Evolutionary conservation across 2,329 filamentous ascomycete species (phyloP).

Genomic region (Dactylellina parvicollis): DNA sequence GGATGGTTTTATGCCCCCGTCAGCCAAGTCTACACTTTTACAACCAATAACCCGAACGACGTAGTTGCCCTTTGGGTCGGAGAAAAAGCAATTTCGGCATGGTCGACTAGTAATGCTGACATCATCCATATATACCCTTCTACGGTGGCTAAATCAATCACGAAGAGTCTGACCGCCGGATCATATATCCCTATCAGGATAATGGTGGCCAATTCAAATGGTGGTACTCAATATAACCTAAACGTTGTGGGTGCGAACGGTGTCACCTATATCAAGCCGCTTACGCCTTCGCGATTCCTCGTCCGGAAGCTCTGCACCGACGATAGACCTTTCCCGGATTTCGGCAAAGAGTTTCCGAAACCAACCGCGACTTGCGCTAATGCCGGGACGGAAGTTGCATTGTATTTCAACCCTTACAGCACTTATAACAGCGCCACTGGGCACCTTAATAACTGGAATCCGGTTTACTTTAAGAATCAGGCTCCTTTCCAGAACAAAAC

Average conservation of each 20-base stretch:
- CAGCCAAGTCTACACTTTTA: not conserved
- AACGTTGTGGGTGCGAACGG: not conserved
- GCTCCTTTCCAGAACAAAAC: not conserved
- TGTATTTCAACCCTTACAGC: not conserved
- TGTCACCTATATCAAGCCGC: not conserved
- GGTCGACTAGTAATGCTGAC: not conserved
- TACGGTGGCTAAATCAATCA: not conserved
- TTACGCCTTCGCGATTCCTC: not conserved
- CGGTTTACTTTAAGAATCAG: too few species aligned
- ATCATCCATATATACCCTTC: not conserved
- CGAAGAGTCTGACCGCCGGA: not conserved
- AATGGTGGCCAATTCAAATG: not conserved
- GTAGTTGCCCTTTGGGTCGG: not conserved
- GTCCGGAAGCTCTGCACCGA: not conserved
- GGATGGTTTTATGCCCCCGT: not conserved
- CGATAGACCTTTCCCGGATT: not conserved
- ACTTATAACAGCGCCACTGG: not conserved
- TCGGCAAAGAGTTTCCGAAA: not conserved
- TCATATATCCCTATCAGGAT: not conserved
- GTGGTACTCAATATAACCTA: not conserved
- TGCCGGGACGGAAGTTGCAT: not conserved
- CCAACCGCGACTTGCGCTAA: not conserved
- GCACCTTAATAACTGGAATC: too few species aligned
- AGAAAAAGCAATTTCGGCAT: not conserved
- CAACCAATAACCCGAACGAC: not conserved